Base-by-base conservation (phyloP, 495 filamentous ascomycete genomes). In the Poronia punctata region DNA sequence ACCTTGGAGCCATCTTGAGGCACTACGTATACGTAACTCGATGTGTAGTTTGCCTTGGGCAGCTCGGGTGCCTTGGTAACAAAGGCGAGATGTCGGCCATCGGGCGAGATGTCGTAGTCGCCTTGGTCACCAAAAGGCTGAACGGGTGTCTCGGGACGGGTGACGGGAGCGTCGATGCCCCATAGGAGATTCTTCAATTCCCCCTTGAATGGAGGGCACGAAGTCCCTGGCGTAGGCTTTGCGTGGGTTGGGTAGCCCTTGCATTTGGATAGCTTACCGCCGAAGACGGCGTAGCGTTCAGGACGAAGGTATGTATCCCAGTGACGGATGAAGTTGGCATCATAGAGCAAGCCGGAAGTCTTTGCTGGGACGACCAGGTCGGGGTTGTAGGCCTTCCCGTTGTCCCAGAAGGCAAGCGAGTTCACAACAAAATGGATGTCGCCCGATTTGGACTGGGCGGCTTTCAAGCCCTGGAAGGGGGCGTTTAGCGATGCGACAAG, bases 61-160 rank as follows among this genome's bases (percentile, higher is more conserved):
- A 84, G 45, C 5, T 67, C 66, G 0, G 83, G 83, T 42, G 84
- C 83, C 50, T 82, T 86, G 1, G 83, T 76, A 20, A 84, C 70
- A 54, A 88, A 88, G 9, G 80, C 74, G 42, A 88, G 71, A 21
- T 40, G 46, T 17, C 43, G 43, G 1, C 64, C 64, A 52, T 53
- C 59, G 26, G 55, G 61, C 25, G 51, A 63, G 30, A 66, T 60
- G 45, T 60, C 66, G 36, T 54, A 76, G 45, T 72, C 64, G 19
- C 50, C 52, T 35, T 53, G 28, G 16, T 55, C 50, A 7, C 53
- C 57, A 53, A 75, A 56, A 7, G 67, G 62, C 48, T 66, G 44
- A 15, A 67, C 62, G 4, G 75, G 74, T 8, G 66, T 68, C 12
- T 40, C 38, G 2, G 38, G 38, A 20, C 38, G 38, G 10, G 38